phyloP scores from a whole-genome alignment of 2,329 filamentous ascomycete species.

The Calonectria fujianensis region DNA sequence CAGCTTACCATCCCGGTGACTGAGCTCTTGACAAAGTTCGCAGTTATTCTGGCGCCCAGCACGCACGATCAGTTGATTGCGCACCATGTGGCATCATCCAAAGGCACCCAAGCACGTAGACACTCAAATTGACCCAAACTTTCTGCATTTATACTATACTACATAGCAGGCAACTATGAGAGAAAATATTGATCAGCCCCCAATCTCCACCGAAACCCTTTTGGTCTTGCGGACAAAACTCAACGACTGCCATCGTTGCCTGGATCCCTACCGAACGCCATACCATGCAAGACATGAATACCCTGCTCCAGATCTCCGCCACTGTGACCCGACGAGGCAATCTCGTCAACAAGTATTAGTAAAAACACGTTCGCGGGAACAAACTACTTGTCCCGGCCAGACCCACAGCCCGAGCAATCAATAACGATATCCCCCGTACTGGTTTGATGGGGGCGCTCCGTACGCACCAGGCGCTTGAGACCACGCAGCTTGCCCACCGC shows the following conservation, averaged over 20 bases:
- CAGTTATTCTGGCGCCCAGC: not conserved
- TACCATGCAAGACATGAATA: constrained; percentile 55
- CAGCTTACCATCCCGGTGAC: not conserved
- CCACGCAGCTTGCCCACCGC: constrained; percentile 54
- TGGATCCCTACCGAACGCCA: constrained; percentile 54
- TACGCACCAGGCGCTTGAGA: constrained; percentile 56
- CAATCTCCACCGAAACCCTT: constrained; percentile 32
- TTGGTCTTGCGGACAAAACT: constrained; percentile 46
- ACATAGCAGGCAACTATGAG: constrained; percentile 21
- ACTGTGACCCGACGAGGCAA: constrained; percentile 27
- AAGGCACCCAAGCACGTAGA: not conserved
- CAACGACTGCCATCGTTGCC: constrained; percentile 44
- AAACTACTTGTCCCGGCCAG: not conserved
- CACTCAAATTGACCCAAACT: constrained; percentile 33
- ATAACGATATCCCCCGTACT: constrained; percentile 62
- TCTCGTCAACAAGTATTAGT: constrained; percentile 33
- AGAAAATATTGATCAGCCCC: constrained; percentile 30
- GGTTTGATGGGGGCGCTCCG: constrained; percentile 58
- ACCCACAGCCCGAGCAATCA: constrained; percentile 39
- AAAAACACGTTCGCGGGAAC: constrained; percentile 32
- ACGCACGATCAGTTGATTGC: not conserved
- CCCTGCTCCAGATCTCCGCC: constrained; percentile 36
- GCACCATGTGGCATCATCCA: not conserved
- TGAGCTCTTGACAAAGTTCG: not conserved
- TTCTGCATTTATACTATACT: constrained; percentile 30